Evolutionary conservation across 2,329 filamentous ascomycete genomes (phyloP), one percentile per base, ranked within the genome.

Genomic region (Penicillium olsonii): DNA sequence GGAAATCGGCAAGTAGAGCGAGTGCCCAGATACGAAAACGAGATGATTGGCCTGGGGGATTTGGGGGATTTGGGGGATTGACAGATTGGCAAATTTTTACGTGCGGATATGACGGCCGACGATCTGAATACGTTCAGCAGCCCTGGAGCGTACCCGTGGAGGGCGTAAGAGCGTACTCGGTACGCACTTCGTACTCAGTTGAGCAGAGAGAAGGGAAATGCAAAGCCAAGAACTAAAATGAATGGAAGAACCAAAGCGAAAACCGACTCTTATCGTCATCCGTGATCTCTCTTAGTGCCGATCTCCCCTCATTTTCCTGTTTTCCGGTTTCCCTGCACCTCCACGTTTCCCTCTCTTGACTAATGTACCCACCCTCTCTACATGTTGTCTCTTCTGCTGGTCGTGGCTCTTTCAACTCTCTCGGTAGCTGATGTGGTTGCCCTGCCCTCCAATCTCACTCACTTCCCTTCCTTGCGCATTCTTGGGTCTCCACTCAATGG

Each of bases 371-470:
- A 40, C 44, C 42, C 14, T 19, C 18, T 53, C 49, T 35, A 54
- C 18, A 56, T 58, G 56, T 35, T 48, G 40, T 8, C 37, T 57
- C 37, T 43, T 53, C 26, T 29, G 54, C 37, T 41, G 41, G 35
- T 18, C 49, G 46, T 39, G 55, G 45, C 49, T 53, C 48, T 24
- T 8, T 24, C 22, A 24, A 24, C 22, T 24, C 24, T 54, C 31
- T 47, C 51, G 26, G 56, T 49, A 18, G 55, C 61, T 24, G 48
- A 50, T 38, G 56, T 57, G 40, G 51, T 59, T 26, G 61, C 67
- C 12, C 18, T 48, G 44, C 64, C 68, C 15, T 70, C 67, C 11
- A 70, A 70, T 45, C 56, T 48, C 31, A 60, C 67, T 24, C 44
- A 51, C 6, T 48, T 46, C n/a, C 51, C 54, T 29, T 53, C 52